These are phyloP conservation scores for Tetrahymena elliotti DNA, from an alignment of 73 alveolate genomes.

Conservation along the genomic window DNA sequence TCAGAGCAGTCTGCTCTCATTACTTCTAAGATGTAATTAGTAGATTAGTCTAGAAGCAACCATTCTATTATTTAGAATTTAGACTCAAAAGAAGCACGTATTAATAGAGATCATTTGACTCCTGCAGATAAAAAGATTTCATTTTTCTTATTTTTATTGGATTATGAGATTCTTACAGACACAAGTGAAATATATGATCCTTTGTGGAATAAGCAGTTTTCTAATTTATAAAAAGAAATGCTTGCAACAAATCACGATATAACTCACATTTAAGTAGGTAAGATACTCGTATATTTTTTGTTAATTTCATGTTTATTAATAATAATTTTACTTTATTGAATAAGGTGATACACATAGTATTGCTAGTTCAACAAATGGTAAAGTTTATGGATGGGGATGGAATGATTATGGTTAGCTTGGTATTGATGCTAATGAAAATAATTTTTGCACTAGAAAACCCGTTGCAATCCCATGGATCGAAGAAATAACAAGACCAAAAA, in stretches of 20 bases:
- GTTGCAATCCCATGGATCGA: background rate
- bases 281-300: background rate
- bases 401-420: constrained; percentile 71
- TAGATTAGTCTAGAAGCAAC: background rate
- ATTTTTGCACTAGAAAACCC: background rate
- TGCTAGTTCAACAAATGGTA: constrained; percentile 57
- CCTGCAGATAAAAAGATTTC: background rate
- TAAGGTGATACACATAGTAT: constrained; percentile 70
- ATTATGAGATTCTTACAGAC: constrained; percentile 29
- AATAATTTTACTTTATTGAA: background rate
- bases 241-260: background rate
- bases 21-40: background rate
- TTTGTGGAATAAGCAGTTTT: constrained; percentile 20
- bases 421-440: background rate
- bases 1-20: background rate
- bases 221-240: constrained; percentile 13
- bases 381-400: constrained; percentile 79
- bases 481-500: background rate
- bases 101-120: background rate
- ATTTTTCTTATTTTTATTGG: background rate
- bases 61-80: background rate
- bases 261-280: background rate
- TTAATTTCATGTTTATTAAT: background rate
- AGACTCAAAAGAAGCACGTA: background rate
- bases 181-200: constrained; percentile 34